Evolutionary conservation across 371 early-diverging fungal genomes (phyloP).

Genomic region (Mortierella sp.): DNA sequence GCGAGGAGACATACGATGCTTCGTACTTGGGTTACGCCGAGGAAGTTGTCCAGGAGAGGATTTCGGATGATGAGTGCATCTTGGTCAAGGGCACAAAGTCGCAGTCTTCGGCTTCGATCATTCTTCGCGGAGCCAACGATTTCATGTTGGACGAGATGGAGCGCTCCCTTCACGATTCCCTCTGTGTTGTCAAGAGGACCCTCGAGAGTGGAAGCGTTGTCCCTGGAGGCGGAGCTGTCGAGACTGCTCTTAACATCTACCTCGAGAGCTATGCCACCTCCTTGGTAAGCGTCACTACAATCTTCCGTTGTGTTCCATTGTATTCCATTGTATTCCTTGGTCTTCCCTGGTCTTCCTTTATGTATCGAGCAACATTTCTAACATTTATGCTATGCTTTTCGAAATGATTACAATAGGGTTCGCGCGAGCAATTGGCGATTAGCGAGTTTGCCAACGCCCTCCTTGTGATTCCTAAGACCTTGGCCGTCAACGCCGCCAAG

Average conservation of each 20-base stretch:
- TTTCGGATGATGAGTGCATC: constrained; percentile 99
- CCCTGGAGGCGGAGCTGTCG: constrained; percentile 99
- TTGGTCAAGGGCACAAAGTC: constrained; percentile 96
- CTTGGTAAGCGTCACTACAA: constrained; percentile 61
- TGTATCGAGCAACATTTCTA: too few species aligned
- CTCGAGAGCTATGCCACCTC: constrained; percentile 98
- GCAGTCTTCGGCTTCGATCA: constrained; percentile 92
- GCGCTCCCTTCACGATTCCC: constrained; percentile 97
- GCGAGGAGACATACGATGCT: constrained; percentile 96
- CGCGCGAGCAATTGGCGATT: constrained; percentile 97
- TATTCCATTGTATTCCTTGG: too few species aligned
- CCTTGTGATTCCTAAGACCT: constrained; percentile 97
- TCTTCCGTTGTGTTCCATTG: too few species aligned
- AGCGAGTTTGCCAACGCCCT: constrained; percentile 98
- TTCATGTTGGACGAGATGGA: constrained; percentile 99
- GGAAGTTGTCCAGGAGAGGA: constrained; percentile 96
- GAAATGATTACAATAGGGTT: constrained; percentile 59
- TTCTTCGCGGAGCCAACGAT: constrained; percentile 99
- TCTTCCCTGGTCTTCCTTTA: too few species aligned
- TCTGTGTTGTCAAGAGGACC: constrained; percentile 99
- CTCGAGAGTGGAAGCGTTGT: constrained; percentile 98
- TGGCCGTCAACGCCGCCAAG: constrained; percentile 99
- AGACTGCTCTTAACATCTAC: constrained; percentile 97
- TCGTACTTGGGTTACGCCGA: constrained; percentile 96
- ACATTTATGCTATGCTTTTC: background rate